Evolutionary conservation across 305 asterid species (phyloP), one percentile per base, ranked within the genome.

Genomic region (Fraxinus nigra): DNA sequence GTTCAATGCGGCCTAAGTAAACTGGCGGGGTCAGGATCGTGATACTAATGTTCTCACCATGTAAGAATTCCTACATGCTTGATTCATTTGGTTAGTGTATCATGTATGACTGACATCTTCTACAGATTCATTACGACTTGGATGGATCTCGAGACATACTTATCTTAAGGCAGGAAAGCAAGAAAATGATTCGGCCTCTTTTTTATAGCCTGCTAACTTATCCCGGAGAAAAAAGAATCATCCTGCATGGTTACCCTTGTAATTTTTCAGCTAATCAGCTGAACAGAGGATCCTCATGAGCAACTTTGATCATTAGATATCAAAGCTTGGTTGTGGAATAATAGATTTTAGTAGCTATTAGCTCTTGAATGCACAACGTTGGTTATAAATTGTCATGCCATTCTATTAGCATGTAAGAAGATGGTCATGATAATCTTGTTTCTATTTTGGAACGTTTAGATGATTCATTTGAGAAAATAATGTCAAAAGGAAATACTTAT

Each of bases 401-500:
- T 24, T 79, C 35, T 35, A 65, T 46, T 63, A 65, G 70, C 79
- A 61, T 30, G 18, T 54, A 28, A 24, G 65, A 74, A 70, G 43
- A 82, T 14, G 65, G 81, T 59, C 76, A 59, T 70, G 8, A 73
- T 77, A 76, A 79, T 63, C 61, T 74, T 82, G 69, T 76, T 70
- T 86, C 18, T 84, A n/a, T 81, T 67, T 61, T 84, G 78, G 61
- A 43, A 77, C 9, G 8, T 5, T 37, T 38, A 51, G 76, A 78
- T 78, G 67, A 28, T 85, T 78, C 30, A 43, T 81, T 51, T 5
- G 30, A 79, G 40, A 69, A 70, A 83, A 40, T 69, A 38, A 34
- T 72, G 51, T 38, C 54, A 9, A 48, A 37, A 73, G 70, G 28
- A 82, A 72, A 83, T 77, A 79, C n/a, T 51, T 16, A 3, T 54